A percentile compares a stretch with the other conserved stretches of the same genome.
phyloP scores from a whole-genome alignment of 306 rosid genomes.

The Pyrus pyrifolia region DNA sequence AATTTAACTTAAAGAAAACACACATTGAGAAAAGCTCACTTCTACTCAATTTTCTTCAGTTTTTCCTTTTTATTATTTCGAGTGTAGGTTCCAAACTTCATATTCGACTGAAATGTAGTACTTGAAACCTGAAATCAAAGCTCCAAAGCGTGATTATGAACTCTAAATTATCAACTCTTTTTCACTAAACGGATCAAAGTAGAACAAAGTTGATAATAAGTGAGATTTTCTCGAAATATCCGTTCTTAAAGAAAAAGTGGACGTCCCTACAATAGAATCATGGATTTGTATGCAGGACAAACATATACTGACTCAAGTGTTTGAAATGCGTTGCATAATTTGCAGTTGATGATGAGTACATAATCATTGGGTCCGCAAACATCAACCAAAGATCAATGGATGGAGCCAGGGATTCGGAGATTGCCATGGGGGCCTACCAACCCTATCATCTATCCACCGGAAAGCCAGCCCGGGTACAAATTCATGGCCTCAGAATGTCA shows the following conservation, averaged over 20 bases:
- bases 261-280: not conserved
- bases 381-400: conserved; percentile 53
- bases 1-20: not conserved
- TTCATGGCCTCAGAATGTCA: conserved; percentile 45
- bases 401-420: conserved; percentile 44
- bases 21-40: too few species aligned
- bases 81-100: too few species aligned
- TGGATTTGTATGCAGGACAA: not conserved
- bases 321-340: not conserved
- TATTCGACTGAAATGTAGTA: too few species aligned
- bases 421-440: conserved; percentile 51
- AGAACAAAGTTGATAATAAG: not conserved
- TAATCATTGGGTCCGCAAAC: conserved; percentile 47
- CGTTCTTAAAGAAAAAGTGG: not conserved
- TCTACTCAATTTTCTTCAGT: not conserved
- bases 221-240: not conserved
- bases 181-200: not conserved
- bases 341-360: conserved; percentile 50
- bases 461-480: conserved; percentile 36
- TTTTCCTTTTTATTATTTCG: too few species aligned
- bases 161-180: too few species aligned
- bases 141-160: too few species aligned
- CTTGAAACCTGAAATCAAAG: too few species aligned
- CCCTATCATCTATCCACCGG: conserved; percentile 32
- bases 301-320: not conserved